Conservation (phyloP, 2,329 filamentous ascomycete species). For the Fusarium sarcochroum region DNA sequence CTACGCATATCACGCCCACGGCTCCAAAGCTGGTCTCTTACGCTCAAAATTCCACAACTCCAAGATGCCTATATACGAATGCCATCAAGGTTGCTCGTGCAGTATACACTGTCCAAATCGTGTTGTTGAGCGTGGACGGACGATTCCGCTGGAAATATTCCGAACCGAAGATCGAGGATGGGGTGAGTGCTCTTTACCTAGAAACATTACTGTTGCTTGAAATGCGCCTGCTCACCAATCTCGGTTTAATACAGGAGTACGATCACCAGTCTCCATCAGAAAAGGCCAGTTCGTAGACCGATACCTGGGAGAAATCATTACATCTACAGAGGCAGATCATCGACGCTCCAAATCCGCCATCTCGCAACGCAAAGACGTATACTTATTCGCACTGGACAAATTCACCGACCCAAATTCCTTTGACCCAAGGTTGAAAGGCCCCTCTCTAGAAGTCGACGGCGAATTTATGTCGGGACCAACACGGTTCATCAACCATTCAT, state of each 20-base stretch:
- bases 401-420: constrained; percentile 72
- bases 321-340: constrained; percentile 72
- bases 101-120: constrained; percentile 76
- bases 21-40: constrained; percentile 66
- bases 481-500: constrained; percentile 87
- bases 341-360: constrained; percentile 71
- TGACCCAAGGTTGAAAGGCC: constrained; percentile 68
- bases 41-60: constrained; percentile 66
- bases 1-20: constrained; percentile 76
- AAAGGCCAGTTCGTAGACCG: constrained; percentile 84
- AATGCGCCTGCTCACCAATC: not conserved
- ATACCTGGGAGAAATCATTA: constrained; percentile 82
- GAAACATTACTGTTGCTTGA: no score
- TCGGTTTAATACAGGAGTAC: constrained; percentile 64
- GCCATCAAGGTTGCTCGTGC: constrained; percentile 79
- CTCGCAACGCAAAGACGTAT: constrained; percentile 78
- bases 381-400: constrained; percentile 87
- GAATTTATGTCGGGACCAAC: constrained; percentile 84
- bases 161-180: constrained; percentile 80
- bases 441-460: constrained; percentile 75
- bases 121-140: constrained; percentile 81
- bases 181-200: constrained; percentile 64
- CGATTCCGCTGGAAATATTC: constrained; percentile 82
- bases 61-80: constrained; percentile 81
- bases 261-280: constrained; percentile 73